Evolutionary conservation across 345 rosid genomes (phyloP), one percentile per base, ranked within the genome.

Genomic region (Boechera divaricarpa): DNA sequence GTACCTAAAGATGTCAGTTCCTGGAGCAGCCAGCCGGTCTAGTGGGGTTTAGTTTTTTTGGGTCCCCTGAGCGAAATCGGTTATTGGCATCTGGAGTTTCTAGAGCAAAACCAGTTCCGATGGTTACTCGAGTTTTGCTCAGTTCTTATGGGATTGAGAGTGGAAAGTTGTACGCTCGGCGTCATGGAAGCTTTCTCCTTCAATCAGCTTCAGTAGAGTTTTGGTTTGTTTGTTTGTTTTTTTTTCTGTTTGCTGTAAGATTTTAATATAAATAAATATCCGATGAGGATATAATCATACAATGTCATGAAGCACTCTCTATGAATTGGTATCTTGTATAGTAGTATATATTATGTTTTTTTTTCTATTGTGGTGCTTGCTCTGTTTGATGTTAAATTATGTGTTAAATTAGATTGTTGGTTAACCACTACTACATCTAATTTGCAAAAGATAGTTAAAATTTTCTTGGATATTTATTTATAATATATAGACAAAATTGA

Each of bases 1-100:
- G 66, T 45, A 45, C 44, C 38, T 63, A 47, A 71, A 71, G 73
- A 21, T 49, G 68, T 49, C 9, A 55, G 42, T 63, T 64, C 72
- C 48, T 29, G 73, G 62, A 66, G 54, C 31, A 52, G 59, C 74
- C 66, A 60, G 70, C 74, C 74, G 82, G 78, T 61, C 67, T 72
- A 24, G 10, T 53, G 77, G 77, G 81, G 69, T 73, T 70, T 65
- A 10, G 62, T 6, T 65, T 75, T 69, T 29, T 72, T 28, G 38
- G 52, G 5, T 48, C 55, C 73, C 81, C 62, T 52, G 73, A 58
- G 56, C 60, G 35, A 6, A 77, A 63, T 54, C 49, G 68, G 73
- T 71, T 70, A 8, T 32, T 63, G 31, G 60, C 61, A 36, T 53
- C 63, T 41, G 60, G 32, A 38, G 10, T 76, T 18, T 60, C 3